A percentile compares a stretch with the other conserved stretches of the same genome.
Evolutionary conservation across 208 protist species (phyloP).

Genomic region (Strigomonas culicis): DNA sequence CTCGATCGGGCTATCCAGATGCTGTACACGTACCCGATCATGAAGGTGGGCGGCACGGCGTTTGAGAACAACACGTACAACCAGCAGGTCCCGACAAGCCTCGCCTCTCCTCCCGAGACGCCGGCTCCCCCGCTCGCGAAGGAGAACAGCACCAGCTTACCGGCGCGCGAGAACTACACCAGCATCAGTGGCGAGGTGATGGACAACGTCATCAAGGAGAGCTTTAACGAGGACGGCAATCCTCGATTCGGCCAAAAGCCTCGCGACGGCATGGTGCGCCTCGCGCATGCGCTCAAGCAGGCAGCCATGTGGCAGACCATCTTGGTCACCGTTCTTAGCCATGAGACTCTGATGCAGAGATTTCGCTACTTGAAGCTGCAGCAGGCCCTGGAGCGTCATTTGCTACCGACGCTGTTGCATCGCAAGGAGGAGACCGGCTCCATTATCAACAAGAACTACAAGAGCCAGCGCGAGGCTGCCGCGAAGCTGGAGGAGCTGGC

Average conservation of each 20-base stretch:
- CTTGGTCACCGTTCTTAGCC: conserved; percentile 32
- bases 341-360: conserved; percentile 29
- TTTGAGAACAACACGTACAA: conserved; percentile 64
- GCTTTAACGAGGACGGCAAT: conserved; percentile 8
- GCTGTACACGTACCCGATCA: conserved; percentile 66
- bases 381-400: conserved; percentile 40
- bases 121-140: not conserved
- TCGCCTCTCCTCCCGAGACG: conserved; percentile 5
- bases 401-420: conserved; percentile 63
- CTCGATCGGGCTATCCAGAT: conserved; percentile 57
- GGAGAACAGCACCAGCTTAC: not conserved
- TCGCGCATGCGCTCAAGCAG: conserved; percentile 64
- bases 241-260: not conserved
- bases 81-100: conserved; percentile 17
- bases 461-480: not conserved
- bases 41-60: conserved; percentile 61
- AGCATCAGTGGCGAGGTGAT: conserved; percentile 13
- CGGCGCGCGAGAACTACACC: conserved; percentile 10
- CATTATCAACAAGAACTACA: conserved; percentile 24
- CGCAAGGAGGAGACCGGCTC: conserved; percentile 40
- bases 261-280: conserved; percentile 36
- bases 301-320: conserved; percentile 76
- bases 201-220: conserved; percentile 12
- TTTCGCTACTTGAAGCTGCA: conserved; percentile 58
- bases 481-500: conserved; percentile 6